These are phyloP conservation scores for Trichosporon inkin DNA, from an alignment of 1,284 basidiomycete species.

Conservation along the genomic window DNA sequence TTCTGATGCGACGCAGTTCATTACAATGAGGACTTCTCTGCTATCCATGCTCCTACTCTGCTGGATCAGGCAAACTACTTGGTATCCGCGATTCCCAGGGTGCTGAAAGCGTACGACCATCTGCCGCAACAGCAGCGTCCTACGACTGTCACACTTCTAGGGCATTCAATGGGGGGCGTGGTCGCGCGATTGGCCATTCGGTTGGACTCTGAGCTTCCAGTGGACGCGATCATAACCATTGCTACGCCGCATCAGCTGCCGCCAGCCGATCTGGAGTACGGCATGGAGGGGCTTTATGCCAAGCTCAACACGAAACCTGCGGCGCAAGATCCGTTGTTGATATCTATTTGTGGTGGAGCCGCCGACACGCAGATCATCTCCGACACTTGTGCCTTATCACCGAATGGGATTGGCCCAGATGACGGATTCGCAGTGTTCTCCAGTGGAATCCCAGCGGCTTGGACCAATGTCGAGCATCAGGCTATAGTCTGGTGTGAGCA, in stretches of 20 bases:
- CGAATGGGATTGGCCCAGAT: constrained; percentile 15
- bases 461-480: constrained; percentile 92
- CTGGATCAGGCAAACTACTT: constrained; percentile 77
- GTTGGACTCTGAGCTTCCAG: constrained; percentile 53
- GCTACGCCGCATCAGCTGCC: constrained; percentile 87
- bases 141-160: constrained; percentile 65
- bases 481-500: constrained; percentile 99
- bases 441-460: constrained; percentile 77
- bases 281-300: constrained; percentile 72
- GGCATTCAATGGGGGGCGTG: constrained; percentile 98
- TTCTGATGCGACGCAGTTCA: constrained; percentile 60
- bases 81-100: constrained; percentile 66
- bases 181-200: constrained; percentile 60
- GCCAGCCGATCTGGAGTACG: constrained; percentile 70
- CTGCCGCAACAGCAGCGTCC: constrained; percentile 41
- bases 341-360: constrained; percentile 88
- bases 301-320: constrained; percentile 49
- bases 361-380: constrained; percentile 90
- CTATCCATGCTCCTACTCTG: constrained; percentile 86
- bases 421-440: constrained; percentile 77
- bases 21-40: constrained; percentile 95
- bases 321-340: constrained; percentile 57
- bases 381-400: constrained; percentile 73
- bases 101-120: constrained; percentile 66
- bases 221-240: constrained; percentile 86